A percentile compares a stretch with the other conserved stretches of the same genome.
phyloP scores from a whole-genome alignment of 2,329 filamentous ascomycete species.

The Parafenestella ontariensis region DNA sequence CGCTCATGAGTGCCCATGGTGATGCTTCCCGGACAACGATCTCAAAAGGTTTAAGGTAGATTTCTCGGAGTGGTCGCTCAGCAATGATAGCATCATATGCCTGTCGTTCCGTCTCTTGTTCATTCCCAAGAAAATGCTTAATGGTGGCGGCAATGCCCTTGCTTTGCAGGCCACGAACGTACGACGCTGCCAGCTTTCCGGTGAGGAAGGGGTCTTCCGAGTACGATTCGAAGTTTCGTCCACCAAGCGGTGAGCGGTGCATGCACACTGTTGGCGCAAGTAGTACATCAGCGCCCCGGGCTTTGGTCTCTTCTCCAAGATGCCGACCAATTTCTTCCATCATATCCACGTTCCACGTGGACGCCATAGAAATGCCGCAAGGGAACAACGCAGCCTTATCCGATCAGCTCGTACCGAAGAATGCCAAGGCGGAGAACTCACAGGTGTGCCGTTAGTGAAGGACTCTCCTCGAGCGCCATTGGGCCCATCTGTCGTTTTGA shows the following conservation, averaged over 20 bases:
- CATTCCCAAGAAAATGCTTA: slow-evolving; percentile 80
- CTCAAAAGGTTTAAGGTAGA: slow-evolving; percentile 78
- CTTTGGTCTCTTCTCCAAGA: slow-evolving; percentile 74
- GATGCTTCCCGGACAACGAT: slow-evolving; percentile 72
- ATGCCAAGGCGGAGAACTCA: slow-evolving; percentile 34
- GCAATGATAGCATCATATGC: slow-evolving; percentile 70
- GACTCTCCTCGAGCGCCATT: slow-evolving; percentile 74
- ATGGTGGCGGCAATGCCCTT: slow-evolving; percentile 78
- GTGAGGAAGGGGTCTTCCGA: slow-evolving; percentile 82
- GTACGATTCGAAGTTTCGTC: slow-evolving; percentile 86
- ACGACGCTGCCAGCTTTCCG: slow-evolving; percentile 74
- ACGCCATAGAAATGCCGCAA: slow-evolving; percentile 78
- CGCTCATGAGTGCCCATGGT: slow-evolving; percentile 73
- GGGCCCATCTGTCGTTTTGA: slow-evolving; percentile 72
- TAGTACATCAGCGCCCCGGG: slow-evolving; percentile 75
- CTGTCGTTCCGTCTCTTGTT: slow-evolving; percentile 73
- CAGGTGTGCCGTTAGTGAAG: slow-evolving; percentile 62
- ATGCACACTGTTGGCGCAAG: slow-evolving; percentile 82
- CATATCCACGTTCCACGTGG: slow-evolving; percentile 78
- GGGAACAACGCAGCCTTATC: slow-evolving; percentile 76
- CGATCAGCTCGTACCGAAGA: slow-evolving; percentile 15
- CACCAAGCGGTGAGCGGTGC: slow-evolving; percentile 82
- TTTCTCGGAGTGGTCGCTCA: slow-evolving; percentile 70
- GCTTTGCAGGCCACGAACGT: slow-evolving; percentile 75
- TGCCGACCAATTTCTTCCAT: slow-evolving; percentile 73